Conservation (phyloP, 345 rosid genomes). For the Schrenkiella parvula region DNA sequence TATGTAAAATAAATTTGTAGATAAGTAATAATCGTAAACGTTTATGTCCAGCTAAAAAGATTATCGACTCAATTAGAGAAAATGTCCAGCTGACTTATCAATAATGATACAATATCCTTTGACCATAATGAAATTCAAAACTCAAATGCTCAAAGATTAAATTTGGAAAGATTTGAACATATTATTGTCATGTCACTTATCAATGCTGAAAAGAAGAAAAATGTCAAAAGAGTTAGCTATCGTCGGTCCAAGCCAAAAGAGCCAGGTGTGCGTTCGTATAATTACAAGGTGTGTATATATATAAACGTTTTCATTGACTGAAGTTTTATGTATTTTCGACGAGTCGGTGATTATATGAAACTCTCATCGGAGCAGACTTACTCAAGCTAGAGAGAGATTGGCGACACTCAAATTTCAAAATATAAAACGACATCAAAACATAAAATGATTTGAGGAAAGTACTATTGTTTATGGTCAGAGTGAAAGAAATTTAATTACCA, state of each 20-base stretch:
- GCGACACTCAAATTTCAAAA: neutral
- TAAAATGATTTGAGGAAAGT: neutral
- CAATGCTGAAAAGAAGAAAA: constrained; percentile 15
- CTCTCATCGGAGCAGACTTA: neutral
- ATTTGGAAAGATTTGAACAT: neutral
- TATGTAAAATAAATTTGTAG: neutral
- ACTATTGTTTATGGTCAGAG: neutral
- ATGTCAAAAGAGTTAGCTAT: constrained; percentile 32
- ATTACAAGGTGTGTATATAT: neutral
- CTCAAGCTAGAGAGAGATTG: neutral
- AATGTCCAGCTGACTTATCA: neutral
- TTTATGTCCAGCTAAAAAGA: too few species aligned
- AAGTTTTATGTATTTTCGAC: neutral
- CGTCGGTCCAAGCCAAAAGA: constrained; percentile 32
- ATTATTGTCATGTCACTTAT: constrained; percentile 25
- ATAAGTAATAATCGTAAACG: neutral
- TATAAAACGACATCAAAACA: neutral
- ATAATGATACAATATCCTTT: constrained; percentile 4
- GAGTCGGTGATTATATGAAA: neutral
- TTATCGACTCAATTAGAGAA: too few species aligned
- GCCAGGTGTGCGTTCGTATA: constrained; percentile 14
- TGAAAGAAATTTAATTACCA: neutral
- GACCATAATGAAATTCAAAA: neutral
- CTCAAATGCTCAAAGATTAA: neutral
- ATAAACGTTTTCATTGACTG: neutral